Base-by-base conservation (phyloP, 148 eudicot genomes). In the Fagopyrum esculentum region DNA sequence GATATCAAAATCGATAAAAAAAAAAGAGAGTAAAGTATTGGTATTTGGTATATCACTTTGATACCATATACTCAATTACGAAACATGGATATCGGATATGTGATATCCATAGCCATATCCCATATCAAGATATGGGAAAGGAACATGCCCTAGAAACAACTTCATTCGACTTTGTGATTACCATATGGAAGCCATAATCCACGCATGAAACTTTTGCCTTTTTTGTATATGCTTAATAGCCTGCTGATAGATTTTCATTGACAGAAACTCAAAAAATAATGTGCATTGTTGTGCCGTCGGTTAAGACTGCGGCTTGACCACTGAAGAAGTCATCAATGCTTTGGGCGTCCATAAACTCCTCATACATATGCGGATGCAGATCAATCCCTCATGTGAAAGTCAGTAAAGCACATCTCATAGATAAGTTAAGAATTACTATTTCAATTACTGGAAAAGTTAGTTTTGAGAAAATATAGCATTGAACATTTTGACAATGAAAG, bases 161-260 rank as follows among this genome's bases (percentile, higher is more conserved):
- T 55, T 92, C 98, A 69, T 95, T 93, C 97, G 96, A 95, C 81
- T 95, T 95, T 54, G 96, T 92, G 73, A 95, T 83, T 59, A 94
- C 99, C 97, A 95, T 88, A 80, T 95, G 99, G 77, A 95, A 95
- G 77, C 99, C 98, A 78, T 92, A 95, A 85, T 95, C 99, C 96
- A 90, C 90, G 85, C 91, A 86, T 22, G 99, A 83, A 69, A 80
- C 85, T 75, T 86, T 79, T 6, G 97, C 87, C 80, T 92, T 95
- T 54, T 84, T 77, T 48, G 76, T 80, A 75, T 95, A 92, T 8
- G 89, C 81, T 78, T 95, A 82, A 55, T 78, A 81, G 69, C 99
- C 99, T n/a, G 89, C 85, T 26, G 92, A 85, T 74, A 92, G 82
- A 76, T 88, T 95, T 49, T 97, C 99, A 45, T 90, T 74, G 50